phyloP scores from a whole-genome alignment of 768 basidiomycete genomes.

The Coprinellus aureogranulatus region DNA sequence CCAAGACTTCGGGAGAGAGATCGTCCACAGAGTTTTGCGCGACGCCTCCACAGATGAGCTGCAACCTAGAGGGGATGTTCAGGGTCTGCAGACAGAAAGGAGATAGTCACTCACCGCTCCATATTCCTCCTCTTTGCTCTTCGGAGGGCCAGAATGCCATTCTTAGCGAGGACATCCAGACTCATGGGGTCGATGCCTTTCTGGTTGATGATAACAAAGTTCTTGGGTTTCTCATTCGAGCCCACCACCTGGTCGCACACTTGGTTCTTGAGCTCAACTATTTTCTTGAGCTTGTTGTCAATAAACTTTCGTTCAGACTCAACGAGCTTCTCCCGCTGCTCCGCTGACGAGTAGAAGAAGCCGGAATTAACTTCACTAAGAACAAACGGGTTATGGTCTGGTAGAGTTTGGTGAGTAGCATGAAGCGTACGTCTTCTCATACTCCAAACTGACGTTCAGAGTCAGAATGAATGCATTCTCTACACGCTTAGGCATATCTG shows the following conservation, averaged over 20 bases:
- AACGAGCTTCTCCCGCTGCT: conserved; percentile 97
- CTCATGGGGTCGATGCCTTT: conserved; percentile 98
- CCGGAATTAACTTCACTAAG: conserved; percentile 96
- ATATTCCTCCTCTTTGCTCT: conserved; percentile 98
- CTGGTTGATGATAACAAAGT: conserved; percentile 95
- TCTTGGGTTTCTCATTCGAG: conserved; percentile 75
- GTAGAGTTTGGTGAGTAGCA: too few species aligned
- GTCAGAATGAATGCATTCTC: conserved; percentile 95
- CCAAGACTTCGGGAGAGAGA: conserved; percentile 83
- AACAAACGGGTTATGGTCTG: too few species aligned
- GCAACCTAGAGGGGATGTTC: conserved; percentile 54
- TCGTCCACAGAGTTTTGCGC: conserved; percentile 99
- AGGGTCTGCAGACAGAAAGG: background rate
- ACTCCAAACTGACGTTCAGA: conserved; percentile 95
- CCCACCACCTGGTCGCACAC: conserved; percentile 94
- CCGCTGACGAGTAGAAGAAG: conserved; percentile 98
- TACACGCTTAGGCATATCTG: conserved; percentile 98
- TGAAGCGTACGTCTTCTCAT: conserved; percentile 98
- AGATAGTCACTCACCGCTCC: conserved; percentile 68
- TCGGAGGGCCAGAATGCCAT: conserved; percentile 91
- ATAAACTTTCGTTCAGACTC: conserved; percentile 94
- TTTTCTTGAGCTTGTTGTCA: conserved; percentile 92
- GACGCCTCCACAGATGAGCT: conserved; percentile 89
- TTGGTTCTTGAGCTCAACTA: conserved; percentile 92
- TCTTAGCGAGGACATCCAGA: conserved; percentile 93